Evolutionary conservation across 495 filamentous ascomycete genomes (phyloP).

Genomic region (Aspergillus indologenus): DNA sequence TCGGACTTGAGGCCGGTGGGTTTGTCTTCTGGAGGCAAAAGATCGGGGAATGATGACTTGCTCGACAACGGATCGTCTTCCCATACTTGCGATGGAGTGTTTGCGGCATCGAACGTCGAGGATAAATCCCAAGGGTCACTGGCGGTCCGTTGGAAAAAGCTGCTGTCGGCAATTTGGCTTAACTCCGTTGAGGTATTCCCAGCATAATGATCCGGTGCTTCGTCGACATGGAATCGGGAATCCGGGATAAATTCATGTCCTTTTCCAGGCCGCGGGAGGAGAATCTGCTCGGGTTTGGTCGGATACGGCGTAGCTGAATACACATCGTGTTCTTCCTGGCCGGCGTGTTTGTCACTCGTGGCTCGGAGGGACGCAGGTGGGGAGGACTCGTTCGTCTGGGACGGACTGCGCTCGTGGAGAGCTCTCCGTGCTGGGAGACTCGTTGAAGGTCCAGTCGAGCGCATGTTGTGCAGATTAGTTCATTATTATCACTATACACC

Average conservation of each 20-base stretch:
- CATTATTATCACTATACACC: conserved; percentile 34
- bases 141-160: conserved; percentile 31
- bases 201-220: conserved; percentile 20
- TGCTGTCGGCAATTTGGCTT: conserved; percentile 30
- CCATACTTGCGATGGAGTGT: conserved; percentile 43
- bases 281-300: conserved; percentile 51
- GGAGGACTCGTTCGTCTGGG: conserved; percentile 47
- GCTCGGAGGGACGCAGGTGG: conserved; percentile 37
- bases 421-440: conserved; percentile 41
- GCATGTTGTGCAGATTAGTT: conserved; percentile 36
- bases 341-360: conserved; percentile 30
- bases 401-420: conserved; percentile 52
- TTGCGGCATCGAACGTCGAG: conserved; percentile 39
- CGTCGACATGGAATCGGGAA: conserved; percentile 30
- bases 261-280: conserved; percentile 46
- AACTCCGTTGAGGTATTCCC: conserved; percentile 27
- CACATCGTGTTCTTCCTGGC: conserved; percentile 38
- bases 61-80: conserved; percentile 44
- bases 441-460: conserved; percentile 21
- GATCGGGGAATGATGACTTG: conserved; percentile 41
- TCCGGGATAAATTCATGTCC: conserved; percentile 39
- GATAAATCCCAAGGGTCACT: conserved; percentile 42
- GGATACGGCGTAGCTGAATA: conserved; percentile 49
- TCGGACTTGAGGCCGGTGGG: conserved; percentile 21
- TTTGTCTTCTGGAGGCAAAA: conserved; percentile 26